Base-by-base conservation (phyloP, 2,329 filamentous ascomycete genomes). In the Colletotrichum horii region DNA sequence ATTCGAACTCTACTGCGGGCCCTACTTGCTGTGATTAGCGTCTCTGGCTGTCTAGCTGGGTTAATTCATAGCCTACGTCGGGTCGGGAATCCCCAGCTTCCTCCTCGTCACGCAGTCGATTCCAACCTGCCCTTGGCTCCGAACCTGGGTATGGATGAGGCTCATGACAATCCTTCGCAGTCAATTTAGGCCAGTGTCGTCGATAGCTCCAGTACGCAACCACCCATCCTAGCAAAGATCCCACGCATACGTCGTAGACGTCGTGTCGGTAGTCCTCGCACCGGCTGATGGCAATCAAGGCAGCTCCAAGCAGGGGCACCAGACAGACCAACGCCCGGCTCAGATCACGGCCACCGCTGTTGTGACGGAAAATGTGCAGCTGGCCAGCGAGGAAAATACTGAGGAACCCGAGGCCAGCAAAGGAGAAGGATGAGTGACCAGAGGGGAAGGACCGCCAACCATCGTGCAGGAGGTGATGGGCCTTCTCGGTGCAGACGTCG, bases 361-460 rank as follows among this genome's bases (percentile, higher is more conserved):
- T 80, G 67, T 87, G 84, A 36, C 86, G 85, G 73, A 91, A 93
- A 58, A 93, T 87, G 76, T 89, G 88, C 65, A 93, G 84, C 82
- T 94, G 92, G 5, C 93, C 93, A 2, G 93, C 92, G 32, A 95
- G 85, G 81, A 94, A 95, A 30, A 95, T 85, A 26, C 91, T 89
- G 22, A 96, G 85, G 81, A 94, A 97, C 4, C 95, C 94, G 12
- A 97, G 87, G 0, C 95, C 95, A 5, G 92, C 91, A 81, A 97
- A 97, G 2, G 94, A 90, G 81, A 96, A 96, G 75, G 93, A 94
- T 15, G 91, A 93, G 83, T 97, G 95, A 1, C 95, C 95, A 3
- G 92, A 94, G 1, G 95, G 95, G 79, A 97, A 97, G 26, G 93
- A 95, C 56, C 95, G 91, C 93, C 94, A 96, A 19, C 95, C 95